Evolutionary conservation across 1,284 basidiomycete species (phyloP).

Genomic region (Papiliotrema terrestris): DNA sequence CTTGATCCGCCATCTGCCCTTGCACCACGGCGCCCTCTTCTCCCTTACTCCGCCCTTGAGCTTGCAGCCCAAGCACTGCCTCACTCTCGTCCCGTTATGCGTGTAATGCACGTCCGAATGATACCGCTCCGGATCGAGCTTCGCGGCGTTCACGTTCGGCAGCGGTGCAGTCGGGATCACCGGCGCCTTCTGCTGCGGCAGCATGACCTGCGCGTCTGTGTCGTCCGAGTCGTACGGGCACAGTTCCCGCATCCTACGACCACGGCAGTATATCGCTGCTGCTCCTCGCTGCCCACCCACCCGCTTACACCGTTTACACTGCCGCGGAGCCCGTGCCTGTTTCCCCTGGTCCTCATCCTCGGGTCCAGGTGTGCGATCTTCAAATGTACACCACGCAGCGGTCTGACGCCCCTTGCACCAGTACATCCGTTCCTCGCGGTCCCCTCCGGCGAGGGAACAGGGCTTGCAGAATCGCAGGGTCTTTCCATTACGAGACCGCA

Average conservation of each 20-base stretch:
- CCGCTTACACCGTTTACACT: constrained; percentile 9
- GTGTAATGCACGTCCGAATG: background rate
- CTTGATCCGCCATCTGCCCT: background rate
- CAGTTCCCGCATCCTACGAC: background rate
- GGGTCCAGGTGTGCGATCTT: background rate
- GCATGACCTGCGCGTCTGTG: background rate
- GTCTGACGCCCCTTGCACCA: constrained; percentile 17
- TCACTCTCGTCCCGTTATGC: background rate
- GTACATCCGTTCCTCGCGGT: constrained; percentile 11
- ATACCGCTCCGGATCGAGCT: constrained; percentile 2
- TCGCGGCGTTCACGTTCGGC: background rate
- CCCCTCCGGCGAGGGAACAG: constrained; percentile 15
- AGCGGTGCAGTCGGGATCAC: background rate
- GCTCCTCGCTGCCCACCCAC: constrained; percentile 20
- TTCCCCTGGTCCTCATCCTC: background rate
- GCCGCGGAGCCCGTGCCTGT: background rate
- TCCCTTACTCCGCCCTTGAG: background rate
- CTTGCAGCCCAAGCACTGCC: background rate
- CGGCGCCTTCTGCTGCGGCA: background rate
- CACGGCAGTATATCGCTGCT: constrained; percentile 5
- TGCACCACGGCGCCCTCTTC: constrained; percentile 1
- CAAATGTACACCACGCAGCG: constrained; percentile 11
- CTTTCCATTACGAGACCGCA: constrained; percentile 7
- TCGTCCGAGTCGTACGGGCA: constrained; percentile 7
- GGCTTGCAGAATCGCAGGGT: constrained; percentile 7